Conservation (phyloP, 805 yeast species). For the Myxozyma kluyveri region DNA sequence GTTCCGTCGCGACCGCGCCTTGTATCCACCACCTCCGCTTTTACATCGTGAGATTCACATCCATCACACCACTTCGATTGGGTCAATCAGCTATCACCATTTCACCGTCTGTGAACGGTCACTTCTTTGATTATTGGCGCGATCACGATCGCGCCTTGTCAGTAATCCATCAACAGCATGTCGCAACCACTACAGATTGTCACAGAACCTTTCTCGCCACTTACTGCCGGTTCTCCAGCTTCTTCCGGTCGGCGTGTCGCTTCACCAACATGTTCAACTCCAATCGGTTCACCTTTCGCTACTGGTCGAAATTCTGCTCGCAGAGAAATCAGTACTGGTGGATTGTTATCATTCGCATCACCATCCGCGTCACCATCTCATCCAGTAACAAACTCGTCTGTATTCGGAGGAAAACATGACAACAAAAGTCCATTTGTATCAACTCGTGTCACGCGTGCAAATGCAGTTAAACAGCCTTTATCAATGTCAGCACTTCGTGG, state of each 20-base stretch:
- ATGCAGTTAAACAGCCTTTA: slow-evolving; percentile 23
- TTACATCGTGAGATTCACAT: too few relatives aligned
- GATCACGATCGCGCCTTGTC: neutral
- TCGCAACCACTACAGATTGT: slow-evolving; percentile 14
- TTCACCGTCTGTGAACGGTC: slow-evolving; percentile 11
- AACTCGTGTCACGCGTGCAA: slow-evolving; percentile 12
- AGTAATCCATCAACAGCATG: slow-evolving; percentile 10
- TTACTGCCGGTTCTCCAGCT: slow-evolving; percentile 1
- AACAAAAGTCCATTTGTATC: neutral
- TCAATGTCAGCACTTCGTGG: neutral
- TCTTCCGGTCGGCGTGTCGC: slow-evolving; percentile 11
- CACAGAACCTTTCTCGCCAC: slow-evolving; percentile 16
- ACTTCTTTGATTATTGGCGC: neutral
- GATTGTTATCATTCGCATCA: neutral
- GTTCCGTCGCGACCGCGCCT: too few relatives aligned
- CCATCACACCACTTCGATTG: too few relatives aligned
- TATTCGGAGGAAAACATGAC: neutral
- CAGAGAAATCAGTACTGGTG: too few relatives aligned
- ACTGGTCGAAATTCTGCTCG: neutral
- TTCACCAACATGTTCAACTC: neutral
- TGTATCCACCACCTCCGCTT: too few relatives aligned
- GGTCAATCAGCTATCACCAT: too few relatives aligned
- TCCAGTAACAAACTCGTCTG: neutral
- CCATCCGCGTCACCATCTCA: neutral
- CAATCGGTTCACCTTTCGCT: neutral